Conservation (phyloP, 1,284 basidiomycete species). For the Pyrrhoderma noxium region DNA sequence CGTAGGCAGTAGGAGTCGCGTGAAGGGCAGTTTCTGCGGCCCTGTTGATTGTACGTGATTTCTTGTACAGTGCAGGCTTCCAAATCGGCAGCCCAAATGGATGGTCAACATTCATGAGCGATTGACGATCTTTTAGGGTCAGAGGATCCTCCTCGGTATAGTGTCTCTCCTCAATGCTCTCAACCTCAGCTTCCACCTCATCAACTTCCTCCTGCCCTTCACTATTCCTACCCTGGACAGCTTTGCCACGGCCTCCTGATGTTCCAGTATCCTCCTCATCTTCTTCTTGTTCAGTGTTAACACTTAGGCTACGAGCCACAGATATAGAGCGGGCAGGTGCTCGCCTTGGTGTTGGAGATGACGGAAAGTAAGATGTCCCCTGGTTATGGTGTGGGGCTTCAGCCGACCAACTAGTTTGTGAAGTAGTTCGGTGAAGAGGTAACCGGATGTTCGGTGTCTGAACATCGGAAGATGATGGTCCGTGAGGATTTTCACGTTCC, state of each 20-base stretch:
- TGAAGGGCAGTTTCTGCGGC: conserved; percentile 94
- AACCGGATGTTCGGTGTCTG: conserved; percentile 2
- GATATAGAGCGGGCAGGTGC: conserved; percentile 11
- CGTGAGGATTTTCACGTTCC: conserved; percentile 1
- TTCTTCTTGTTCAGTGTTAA: conserved; percentile 35
- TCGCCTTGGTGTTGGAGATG: conserved; percentile 33
- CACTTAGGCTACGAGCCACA: conserved; percentile 51
- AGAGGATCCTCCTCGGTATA: conserved; percentile 75
- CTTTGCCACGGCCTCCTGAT: conserved; percentile 17
- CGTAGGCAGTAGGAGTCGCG: conserved; percentile 84
- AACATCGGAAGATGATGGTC: conserved; percentile 5
- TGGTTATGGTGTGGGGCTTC: conserved; percentile 45
- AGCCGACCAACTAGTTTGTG: conserved; percentile 14
- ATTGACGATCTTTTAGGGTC: conserved; percentile 95
- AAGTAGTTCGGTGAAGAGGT: conserved; percentile 14
- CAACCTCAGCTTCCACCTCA: conserved; percentile 27
- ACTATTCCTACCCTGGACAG: conserved; percentile 24
- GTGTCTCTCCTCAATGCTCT: conserved; percentile 29
- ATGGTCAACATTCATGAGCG: conserved; percentile 98
- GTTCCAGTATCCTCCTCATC: conserved; percentile 27
- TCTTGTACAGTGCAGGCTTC: conserved; percentile 99
- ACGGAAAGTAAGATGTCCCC: conserved; percentile 57
- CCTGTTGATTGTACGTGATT: conserved; percentile 92
- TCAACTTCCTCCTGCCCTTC: conserved; percentile 27
- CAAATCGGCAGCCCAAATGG: conserved; percentile 99